Conservation (phyloP, 2,329 filamentous ascomycete species). For the Gremmenia infestans region DNA sequence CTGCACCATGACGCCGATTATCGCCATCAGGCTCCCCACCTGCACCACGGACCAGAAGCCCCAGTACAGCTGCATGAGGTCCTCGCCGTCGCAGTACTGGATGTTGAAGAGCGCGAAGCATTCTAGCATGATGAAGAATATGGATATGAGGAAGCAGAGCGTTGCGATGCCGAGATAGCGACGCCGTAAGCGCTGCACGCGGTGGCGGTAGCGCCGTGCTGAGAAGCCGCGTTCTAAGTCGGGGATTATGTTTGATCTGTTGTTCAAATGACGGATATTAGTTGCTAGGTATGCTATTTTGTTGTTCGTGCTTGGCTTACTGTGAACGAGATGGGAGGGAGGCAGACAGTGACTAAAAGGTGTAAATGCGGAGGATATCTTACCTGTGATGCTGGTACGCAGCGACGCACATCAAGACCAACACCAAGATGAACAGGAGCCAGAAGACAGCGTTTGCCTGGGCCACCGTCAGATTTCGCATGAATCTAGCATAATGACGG, state of each 20-base stretch:
- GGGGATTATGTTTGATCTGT: conserved; percentile 18
- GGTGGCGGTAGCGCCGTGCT: conserved; percentile 19
- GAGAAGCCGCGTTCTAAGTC: conserved; percentile 12
- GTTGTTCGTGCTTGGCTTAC: not conserved
- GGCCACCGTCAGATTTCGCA: conserved; percentile 36
- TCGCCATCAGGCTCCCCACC: conserved; percentile 53
- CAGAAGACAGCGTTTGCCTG: conserved; percentile 45
- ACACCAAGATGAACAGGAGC: conserved; percentile 40
- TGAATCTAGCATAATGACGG: conserved; percentile 41
- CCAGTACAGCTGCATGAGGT: conserved; percentile 56
- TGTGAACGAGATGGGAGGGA: not conserved
- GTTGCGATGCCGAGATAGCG: conserved; percentile 38
- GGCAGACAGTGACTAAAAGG: too few species aligned
- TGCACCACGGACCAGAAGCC: conserved; percentile 57
- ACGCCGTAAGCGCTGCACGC: conserved; percentile 25
- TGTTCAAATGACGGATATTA: not conserved
- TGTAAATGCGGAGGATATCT: not conserved
- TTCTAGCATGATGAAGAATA: conserved; percentile 47
- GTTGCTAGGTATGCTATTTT: not conserved
- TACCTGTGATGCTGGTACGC: conserved; percentile 30
- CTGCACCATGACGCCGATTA: conserved; percentile 51
- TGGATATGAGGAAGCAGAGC: conserved; percentile 41
- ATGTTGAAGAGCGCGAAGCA: conserved; percentile 37
- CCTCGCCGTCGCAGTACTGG: conserved; percentile 55
- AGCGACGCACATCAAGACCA: conserved; percentile 41